These are phyloP conservation scores for Chaetomium fimeti DNA, from an alignment of 495 filamentous ascomycete species.

Conservation along the genomic window DNA sequence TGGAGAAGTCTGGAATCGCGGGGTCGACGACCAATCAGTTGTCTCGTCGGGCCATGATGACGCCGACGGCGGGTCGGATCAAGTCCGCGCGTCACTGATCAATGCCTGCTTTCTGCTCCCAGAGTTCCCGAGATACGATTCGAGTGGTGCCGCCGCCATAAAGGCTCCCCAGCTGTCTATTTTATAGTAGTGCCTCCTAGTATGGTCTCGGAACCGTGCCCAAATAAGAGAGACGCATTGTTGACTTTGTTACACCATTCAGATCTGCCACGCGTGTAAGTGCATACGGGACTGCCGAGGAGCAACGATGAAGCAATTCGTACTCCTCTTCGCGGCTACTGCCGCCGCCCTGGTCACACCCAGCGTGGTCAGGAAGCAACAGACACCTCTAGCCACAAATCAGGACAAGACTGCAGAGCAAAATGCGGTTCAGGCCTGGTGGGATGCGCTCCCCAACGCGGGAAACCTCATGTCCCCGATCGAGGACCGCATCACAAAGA, in stretches of 20 bases:
- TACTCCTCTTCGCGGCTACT: conserved; percentile 52
- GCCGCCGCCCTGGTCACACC: conserved; percentile 61
- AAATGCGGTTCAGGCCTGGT: conserved; percentile 18
- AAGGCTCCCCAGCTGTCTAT: background rate
- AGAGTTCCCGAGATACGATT: background rate
- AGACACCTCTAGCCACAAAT: conserved; percentile 27
- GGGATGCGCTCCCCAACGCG: conserved; percentile 27
- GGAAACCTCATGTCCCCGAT: conserved; percentile 21
- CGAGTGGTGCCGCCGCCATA: background rate
- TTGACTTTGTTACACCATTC: background rate
- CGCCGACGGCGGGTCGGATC: background rate
- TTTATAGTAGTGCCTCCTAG: background rate
- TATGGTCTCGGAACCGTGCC: background rate
- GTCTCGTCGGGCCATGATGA: background rate
- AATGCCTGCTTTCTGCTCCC: background rate
- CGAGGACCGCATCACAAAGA: conserved; percentile 19
- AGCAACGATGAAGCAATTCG: conserved; percentile 42
- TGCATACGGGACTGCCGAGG: background rate
- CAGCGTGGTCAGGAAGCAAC: conserved; percentile 47
- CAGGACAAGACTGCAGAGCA: background rate
- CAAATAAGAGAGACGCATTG: background rate
- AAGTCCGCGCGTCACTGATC: conserved; percentile 6
- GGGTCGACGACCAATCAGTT: conserved; percentile 12
- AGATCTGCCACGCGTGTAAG: background rate
- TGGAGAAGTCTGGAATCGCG: conserved; percentile 5